A percentile compares a stretch with the other conserved stretches of the same genome.
phyloP scores from a whole-genome alignment of 148 eudicot species.

The Vaccinium macrocarpon region DNA sequence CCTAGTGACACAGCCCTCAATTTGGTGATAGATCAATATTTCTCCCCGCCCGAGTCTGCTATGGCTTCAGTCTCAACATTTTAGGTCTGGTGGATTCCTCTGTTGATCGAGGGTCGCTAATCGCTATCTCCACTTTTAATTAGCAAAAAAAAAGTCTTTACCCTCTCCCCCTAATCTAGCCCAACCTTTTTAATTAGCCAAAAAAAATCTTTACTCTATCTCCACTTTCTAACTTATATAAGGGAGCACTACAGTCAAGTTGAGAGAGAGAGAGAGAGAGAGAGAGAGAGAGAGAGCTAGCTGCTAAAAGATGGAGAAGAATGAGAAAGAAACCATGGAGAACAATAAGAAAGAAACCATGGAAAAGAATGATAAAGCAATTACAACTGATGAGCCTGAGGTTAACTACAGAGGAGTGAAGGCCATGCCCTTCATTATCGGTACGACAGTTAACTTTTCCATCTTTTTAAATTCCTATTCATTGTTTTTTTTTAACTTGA shows the following conservation, averaged over 20 bases:
- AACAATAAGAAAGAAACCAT: not conserved
- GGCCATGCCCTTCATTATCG: not conserved
- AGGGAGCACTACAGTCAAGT: not conserved
- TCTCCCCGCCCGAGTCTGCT: too few relatives aligned
- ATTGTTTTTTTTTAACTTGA: not conserved
- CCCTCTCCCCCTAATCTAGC: too few relatives aligned
- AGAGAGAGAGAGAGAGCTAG: not conserved
- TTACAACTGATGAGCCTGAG: not conserved
- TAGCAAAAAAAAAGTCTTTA: too few relatives aligned
- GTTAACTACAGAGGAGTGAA: conserved; percentile 1
- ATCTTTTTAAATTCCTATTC: not conserved
- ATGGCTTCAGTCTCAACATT: too few relatives aligned
- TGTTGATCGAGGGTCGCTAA: too few relatives aligned
- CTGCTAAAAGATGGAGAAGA: not conserved
- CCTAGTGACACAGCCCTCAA: too few relatives aligned
- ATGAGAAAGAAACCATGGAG: not conserved
- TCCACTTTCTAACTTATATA: not conserved
- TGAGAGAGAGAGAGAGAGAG: not conserved
- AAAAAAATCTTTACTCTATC: not conserved
- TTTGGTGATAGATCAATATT: too few relatives aligned
- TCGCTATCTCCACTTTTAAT: too few relatives aligned
- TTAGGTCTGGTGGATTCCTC: too few relatives aligned
- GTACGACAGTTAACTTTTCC: not conserved
- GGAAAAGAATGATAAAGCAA: not conserved
- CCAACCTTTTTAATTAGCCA: too few relatives aligned